Evolutionary conservation across 2,329 filamentous ascomycete species (phyloP), one percentile per base, ranked within the genome.

Genomic region (Calonectria ilicicola): DNA sequence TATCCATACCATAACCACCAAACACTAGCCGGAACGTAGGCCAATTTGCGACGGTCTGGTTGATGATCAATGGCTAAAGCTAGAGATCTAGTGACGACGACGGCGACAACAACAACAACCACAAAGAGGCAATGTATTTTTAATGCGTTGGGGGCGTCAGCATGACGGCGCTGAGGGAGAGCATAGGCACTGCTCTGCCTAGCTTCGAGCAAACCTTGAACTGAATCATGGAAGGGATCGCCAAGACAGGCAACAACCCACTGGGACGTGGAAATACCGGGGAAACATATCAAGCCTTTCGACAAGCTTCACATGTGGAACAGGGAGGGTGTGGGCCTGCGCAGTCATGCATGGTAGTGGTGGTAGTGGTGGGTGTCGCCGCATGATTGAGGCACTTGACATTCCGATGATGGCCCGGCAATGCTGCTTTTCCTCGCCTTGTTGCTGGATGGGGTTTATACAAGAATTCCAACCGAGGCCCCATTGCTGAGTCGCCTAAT

Each of bases 241-340:
- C 46, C 32, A 56, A 56, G 46, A 27, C 42, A 58, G 44, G 44
- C 66, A 29, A 32, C 38, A 44, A 12, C 58, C 38, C 29, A 51
- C 29, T 40, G 38, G 42, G 53, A 62, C 42, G 17, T 49, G 53
- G 53, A 47, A 68, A 68, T 68, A 62, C 56, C 19, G 66, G 66
- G 66, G 66, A 63, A 68, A 63, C 27, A 49, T 62, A 68, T 51
- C 66, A 68, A 68, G 66, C 56, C 66, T 68, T 67, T 68, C 23
- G 46, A 68, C 66, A 68, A 68, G 66, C 66, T 68, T 68, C 53
- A 63, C 66, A 68, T 68, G 66, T 68, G 66, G 66, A 68, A 68
- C 66, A 68, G 46, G 66, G 53, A 56, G 32, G 38, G 65, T 51
- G 66, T 68, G 66, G 66, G 27, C 32, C 53, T 26, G 53, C 32